A percentile compares a stretch with the other conserved stretches of the same genome.
These are phyloP conservation scores for Alternaria solani DNA, from an alignment of 2,329 filamentous ascomycete species.

Conservation along the genomic window DNA sequence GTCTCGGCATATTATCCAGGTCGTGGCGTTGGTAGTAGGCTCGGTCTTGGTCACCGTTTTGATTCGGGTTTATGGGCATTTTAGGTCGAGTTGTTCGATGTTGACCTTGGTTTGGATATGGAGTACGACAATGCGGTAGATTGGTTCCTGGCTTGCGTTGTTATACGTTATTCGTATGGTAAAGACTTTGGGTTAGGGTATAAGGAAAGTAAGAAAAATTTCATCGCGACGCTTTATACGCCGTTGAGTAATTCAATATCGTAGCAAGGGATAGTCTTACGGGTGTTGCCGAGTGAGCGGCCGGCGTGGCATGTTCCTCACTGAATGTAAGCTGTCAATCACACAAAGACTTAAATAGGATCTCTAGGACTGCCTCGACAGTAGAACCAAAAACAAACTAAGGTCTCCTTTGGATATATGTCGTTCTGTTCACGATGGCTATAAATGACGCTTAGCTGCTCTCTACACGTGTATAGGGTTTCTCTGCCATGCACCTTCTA, in stretches of 20 bases:
- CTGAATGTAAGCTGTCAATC: background rate
- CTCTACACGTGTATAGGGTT: too few species aligned
- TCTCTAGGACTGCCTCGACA: background rate
- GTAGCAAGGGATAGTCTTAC: background rate
- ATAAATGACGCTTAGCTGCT: too few species aligned
- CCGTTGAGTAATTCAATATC: background rate
- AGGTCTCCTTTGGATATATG: background rate
- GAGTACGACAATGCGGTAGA: background rate
- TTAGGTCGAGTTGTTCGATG: background rate
- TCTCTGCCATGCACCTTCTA: too few species aligned
- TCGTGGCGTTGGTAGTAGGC: background rate
- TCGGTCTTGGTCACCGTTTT: background rate
- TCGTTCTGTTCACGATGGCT: too few species aligned
- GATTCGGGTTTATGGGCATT: background rate
- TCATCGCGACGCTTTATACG: background rate
- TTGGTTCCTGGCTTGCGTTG: background rate
- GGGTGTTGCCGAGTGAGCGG: background rate
- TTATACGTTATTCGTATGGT: background rate
- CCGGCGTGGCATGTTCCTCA: background rate
- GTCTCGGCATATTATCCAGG: background rate
- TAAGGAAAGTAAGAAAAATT: background rate
- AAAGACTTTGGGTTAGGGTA: background rate
- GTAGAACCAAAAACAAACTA: background rate
- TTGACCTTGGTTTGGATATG: background rate
- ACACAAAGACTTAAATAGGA: background rate